These are phyloP conservation scores for Penstemon newberryi DNA, from an alignment of 257 asterid genomes.

Conservation along the genomic window DNA sequence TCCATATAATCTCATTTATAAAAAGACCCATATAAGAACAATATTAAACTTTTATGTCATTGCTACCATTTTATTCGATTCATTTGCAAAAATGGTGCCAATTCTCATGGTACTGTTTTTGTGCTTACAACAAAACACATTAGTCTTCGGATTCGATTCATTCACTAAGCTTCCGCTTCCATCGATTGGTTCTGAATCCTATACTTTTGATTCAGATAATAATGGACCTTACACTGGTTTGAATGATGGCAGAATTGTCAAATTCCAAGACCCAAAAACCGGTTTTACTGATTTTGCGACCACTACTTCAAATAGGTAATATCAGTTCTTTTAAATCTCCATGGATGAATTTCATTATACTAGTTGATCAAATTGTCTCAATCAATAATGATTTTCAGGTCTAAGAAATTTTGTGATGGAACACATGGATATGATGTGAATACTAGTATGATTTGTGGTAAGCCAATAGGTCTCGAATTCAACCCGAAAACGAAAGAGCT, in stretches of 20 bases:
- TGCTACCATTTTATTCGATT: too few species aligned
- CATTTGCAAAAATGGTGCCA: neutral
- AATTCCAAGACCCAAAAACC: slow-evolving; percentile 24
- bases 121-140: slow-evolving; percentile 9
- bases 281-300: slow-evolving; percentile 44
- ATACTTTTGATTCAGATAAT: slow-evolving; percentile 31
- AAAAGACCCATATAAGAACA: too few species aligned
- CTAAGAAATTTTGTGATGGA: slow-evolving; percentile 41
- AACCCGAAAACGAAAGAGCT: slow-evolving; percentile 39
- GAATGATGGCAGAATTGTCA: slow-evolving; percentile 49
- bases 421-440: slow-evolving; percentile 14
- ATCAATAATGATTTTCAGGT: slow-evolving; percentile 22
- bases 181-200: neutral
- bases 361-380: too few species aligned
- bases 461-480: slow-evolving; percentile 42
- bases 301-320: slow-evolving; percentile 44
- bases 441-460: slow-evolving; percentile 34
- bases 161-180: slow-evolving; percentile 32
- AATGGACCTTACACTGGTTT: slow-evolving; percentile 47
- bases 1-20: too few species aligned
- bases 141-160: slow-evolving; percentile 18
- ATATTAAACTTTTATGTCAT: too few species aligned
- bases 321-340: too few species aligned
- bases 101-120: slow-evolving; percentile 2
- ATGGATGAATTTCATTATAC: too few species aligned